These are phyloP conservation scores for Arxiozyma telluris DNA, from an alignment of 1,139 yeast species.

Conservation along the genomic window DNA sequence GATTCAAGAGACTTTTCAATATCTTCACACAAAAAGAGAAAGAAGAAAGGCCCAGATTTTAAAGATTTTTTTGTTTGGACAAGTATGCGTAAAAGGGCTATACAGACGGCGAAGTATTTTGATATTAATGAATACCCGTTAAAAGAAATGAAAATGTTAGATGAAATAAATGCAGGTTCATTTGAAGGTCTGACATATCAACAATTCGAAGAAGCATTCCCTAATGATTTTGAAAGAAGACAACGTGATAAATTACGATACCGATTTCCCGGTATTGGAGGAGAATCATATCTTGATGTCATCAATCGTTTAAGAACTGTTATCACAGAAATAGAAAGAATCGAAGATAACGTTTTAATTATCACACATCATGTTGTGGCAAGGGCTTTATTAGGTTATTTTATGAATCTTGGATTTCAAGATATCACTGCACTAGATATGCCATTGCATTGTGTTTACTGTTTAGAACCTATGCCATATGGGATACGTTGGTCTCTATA, in stretches of 20 bases:
- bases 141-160: slow-evolving; percentile 87
- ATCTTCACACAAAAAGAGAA: slow-evolving; percentile 12
- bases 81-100: slow-evolving; percentile 69
- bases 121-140: slow-evolving; percentile 65
- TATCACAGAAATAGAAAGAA: slow-evolving; percentile 86
- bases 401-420: slow-evolving; percentile 73
- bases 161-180: slow-evolving; percentile 87
- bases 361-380: slow-evolving; percentile 89
- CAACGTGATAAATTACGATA: slow-evolving; percentile 68
- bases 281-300: slow-evolving; percentile 89
- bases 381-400: slow-evolving; percentile 78
- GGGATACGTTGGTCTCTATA: slow-evolving; percentile 89
- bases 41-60: slow-evolving; percentile 35
- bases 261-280: slow-evolving; percentile 93
- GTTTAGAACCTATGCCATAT: slow-evolving; percentile 86
- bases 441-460: slow-evolving; percentile 82
- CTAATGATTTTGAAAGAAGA: slow-evolving; percentile 72
- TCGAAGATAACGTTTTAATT: slow-evolving; percentile 75
- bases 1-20: slow-evolving; percentile 31
- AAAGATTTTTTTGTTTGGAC: slow-evolving; percentile 76
- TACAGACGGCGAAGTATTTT: slow-evolving; percentile 70
- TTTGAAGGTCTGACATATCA: slow-evolving; percentile 88
- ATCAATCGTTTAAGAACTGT: slow-evolving; percentile 82
- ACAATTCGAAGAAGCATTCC: slow-evolving; percentile 62
- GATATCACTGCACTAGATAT: slow-evolving; percentile 84